Base-by-base conservation (phyloP, 2,329 filamentous ascomycete genomes). In the Botryotinia convoluta region DNA sequence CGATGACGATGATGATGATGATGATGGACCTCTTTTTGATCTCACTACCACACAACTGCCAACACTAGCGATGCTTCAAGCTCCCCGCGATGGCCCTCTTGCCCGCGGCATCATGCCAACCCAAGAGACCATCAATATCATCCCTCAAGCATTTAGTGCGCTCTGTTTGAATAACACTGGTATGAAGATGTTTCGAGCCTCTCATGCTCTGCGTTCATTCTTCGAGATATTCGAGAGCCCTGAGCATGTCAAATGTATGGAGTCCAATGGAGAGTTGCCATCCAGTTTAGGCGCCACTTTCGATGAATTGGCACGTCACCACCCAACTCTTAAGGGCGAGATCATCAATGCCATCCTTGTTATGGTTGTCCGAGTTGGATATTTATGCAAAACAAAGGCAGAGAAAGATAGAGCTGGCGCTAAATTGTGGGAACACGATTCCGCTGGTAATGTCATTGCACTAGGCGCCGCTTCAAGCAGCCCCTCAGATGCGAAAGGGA, bases 181-280 rank as follows among this genome's bases (percentile, higher is more conserved):
- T 14, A 92, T 98, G 86, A 92, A 92, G 78, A 87, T 98, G 80
- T 97, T 99, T 78, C 90, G 94, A 73, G 88, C 90, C 0, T 98
- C 95, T 0, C 87, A 90, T 73, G 95, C 94, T 2, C 86, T 99
- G 62, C 91, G 95, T 73, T 93, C 90, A 77, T 98, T 95, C 81
- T 92, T 99, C 76, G 93, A 98, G 81, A 94, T 98, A n/a, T 99
- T 99, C 77, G 93, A 98, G 82, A 98, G 94, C 77, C 91, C 94
- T 3, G 88, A 90, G 26, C 97, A 99, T 82, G 90, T 99, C 73
- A 93, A 92, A 78, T 92, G 91, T 76, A 90, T 99, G 87, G 90
- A 93, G 75, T 85, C 86, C 54, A 95, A 97, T 76, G 85, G 87
- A 8, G 90, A 91, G 51, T 86, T 97, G 73, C 88, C 95, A 16